Evolutionary conservation across 306 rosid species (phyloP).

Genomic region (Psophocarpus tetragonolobus): DNA sequence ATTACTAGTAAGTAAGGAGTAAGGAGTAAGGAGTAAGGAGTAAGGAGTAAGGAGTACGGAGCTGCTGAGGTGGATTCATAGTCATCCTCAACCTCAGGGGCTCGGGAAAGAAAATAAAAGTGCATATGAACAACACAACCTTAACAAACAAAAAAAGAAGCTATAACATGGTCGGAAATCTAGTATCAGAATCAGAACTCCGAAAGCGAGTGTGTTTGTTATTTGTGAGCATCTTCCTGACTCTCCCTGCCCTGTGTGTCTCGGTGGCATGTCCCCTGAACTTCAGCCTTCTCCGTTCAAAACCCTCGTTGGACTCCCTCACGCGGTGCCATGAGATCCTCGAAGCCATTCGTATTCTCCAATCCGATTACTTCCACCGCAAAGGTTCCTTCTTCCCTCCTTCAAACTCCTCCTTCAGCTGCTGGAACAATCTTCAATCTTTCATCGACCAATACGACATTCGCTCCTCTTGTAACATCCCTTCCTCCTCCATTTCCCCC

Average conservation of each 20-base stretch:
- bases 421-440: slow-evolving; percentile 20
- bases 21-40: too few species aligned
- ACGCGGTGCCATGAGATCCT: slow-evolving; percentile 45
- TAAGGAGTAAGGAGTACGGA: too few species aligned
- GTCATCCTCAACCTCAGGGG: too few species aligned
- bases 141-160: too few species aligned
- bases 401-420: not conserved
- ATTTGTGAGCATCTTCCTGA: not conserved
- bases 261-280: slow-evolving; percentile 62
- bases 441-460: not conserved
- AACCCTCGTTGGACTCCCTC: not conserved
- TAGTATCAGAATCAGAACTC: not conserved
- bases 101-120: too few species aligned
- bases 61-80: too few species aligned
- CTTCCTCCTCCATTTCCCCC: slow-evolving; percentile 29
- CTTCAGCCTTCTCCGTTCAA: slow-evolving; percentile 47
- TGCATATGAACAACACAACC: not conserved
- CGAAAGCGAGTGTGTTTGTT: not conserved
- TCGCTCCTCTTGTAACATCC: slow-evolving; percentile 29
- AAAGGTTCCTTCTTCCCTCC: slow-evolving; percentile 45
- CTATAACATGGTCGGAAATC: not conserved
- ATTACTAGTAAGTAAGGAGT: too few species aligned
- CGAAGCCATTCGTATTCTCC: slow-evolving; percentile 55
- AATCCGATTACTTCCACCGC: slow-evolving; percentile 54
- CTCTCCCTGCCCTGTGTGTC: not conserved